phyloP scores from a whole-genome alignment of 805 yeast species.

The Ogataea minuta region DNA sequence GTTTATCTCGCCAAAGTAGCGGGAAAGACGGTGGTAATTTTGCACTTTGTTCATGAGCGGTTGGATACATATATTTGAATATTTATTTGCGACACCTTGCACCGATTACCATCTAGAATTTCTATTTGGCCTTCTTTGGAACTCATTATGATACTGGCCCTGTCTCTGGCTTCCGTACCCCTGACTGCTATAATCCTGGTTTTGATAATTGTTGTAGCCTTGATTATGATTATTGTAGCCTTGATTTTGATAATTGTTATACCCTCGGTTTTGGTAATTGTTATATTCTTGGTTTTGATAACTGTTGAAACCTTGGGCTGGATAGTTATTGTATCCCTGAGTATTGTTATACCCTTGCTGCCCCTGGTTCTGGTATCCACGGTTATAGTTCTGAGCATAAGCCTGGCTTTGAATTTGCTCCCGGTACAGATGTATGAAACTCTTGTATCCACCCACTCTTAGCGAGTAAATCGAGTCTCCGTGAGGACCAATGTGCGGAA shows the following conservation, averaged over 20 bases:
- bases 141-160: constrained; percentile 8
- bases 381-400: constrained; percentile 20
- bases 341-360: constrained; percentile 5
- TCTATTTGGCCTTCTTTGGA: constrained; percentile 11
- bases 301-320: constrained; percentile 11
- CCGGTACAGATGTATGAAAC: constrained; percentile 38
- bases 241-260: constrained; percentile 10
- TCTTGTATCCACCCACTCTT: constrained; percentile 51
- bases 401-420: constrained; percentile 24
- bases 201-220: constrained; percentile 8
- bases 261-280: constrained; percentile 7
- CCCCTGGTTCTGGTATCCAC: constrained; percentile 20
- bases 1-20: constrained; percentile 11
- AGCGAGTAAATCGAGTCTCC: constrained; percentile 44
- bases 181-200: neutral
- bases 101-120: constrained; percentile 2
- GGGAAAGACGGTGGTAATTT: constrained; percentile 16
- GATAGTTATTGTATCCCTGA: constrained; percentile 10
- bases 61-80: neutral
- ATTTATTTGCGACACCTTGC: constrained; percentile 1
- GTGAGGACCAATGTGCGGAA: constrained; percentile 49
- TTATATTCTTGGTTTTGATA: constrained; percentile 4
- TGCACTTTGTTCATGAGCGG: constrained; percentile 17
- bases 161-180: neutral
- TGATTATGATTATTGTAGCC: too few relatives aligned